Base-by-base conservation (phyloP, 352 stramenopile species). In the Elongisporangium prolatum region DNA sequence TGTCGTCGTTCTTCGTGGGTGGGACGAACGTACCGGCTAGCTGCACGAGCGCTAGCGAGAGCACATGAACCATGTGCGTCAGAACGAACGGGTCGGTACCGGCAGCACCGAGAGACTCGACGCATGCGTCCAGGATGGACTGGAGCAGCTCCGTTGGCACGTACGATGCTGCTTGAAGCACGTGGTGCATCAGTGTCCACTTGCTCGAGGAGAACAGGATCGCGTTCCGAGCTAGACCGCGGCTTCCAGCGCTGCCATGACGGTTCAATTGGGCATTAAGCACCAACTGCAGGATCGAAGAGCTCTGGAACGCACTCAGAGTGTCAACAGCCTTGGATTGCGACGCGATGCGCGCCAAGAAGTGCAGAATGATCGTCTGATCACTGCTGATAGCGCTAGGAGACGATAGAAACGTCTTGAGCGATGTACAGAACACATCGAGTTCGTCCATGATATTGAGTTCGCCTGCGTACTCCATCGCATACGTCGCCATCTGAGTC, bases 41-140 rank as follows among this genome's bases (percentile, higher is more conserved):
- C 55, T 85, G 77, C 5, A 61, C 54, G 2, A 93, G 61, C 0
- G 73, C 61, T 4, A 84, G 60, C 1, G 76, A 79, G 16, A 93
- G 63, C n/a, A 91, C 77, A 5, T 79, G 71, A 21, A 89, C 75
- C 76, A 91, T 84, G 60, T 86, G 68, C 54, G 77, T 64, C n/a
- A 91, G 74, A 40, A 77, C 73, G 3, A 61, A 55, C 11, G 80
- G 67, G 49, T 91, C 75, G 48, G 77, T 79, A 0, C 84, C 84
- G 14, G 71, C 71, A 7, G 80, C 81, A 21, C 74, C 65, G 3
- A 93, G 65, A 9, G 75, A 69, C 13, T 80, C 70, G 20, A 91
- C 60, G 52, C 72, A 84, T 21, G 64, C 58, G n/a, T 71, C 59
- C 21, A 85, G 75, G 3, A 75, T 67, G 6, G 21, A 20, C 47